Percentiles rank a stretch among this genome's conserved stretches.
phyloP scores from a whole-genome alignment of 2,329 filamentous ascomycete genomes.

The Colletotrichum theobromicola region DNA sequence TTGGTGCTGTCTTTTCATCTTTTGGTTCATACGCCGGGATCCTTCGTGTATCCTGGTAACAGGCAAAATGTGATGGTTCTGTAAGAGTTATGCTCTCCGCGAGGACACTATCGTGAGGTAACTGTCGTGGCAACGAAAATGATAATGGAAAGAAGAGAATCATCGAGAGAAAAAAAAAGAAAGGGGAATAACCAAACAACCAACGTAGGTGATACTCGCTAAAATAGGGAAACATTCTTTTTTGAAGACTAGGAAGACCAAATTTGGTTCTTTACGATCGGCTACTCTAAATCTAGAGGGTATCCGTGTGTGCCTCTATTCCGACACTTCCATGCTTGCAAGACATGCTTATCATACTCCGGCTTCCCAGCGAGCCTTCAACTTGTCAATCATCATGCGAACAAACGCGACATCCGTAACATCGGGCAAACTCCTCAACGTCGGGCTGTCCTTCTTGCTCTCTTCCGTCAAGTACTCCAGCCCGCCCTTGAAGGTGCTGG shows the following conservation, averaged over 20 bases:
- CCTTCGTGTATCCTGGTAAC: background rate
- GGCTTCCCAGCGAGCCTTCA: background rate
- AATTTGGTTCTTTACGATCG: fast-evolving
- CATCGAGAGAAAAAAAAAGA: too few species aligned
- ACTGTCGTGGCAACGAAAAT: too few species aligned
- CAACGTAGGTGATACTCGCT: too few species aligned
- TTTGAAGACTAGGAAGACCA: too few species aligned
- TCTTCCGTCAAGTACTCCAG: background rate
- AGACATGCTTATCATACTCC: background rate
- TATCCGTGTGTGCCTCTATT: background rate
- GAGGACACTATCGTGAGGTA: too few species aligned
- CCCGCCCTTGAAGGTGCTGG: background rate
- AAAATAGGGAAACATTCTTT: too few species aligned
- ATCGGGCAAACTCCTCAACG: background rate
- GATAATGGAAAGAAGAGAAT: too few species aligned
- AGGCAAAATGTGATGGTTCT: background rate
- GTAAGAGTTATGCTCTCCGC: background rate
- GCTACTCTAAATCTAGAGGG: background rate
- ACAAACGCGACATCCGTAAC: background rate
- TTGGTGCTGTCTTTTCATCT: background rate
- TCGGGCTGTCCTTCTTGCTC: background rate
- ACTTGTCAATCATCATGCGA: background rate
- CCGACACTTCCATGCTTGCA: background rate
- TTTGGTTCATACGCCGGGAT: background rate
- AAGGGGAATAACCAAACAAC: too few species aligned